These are phyloP conservation scores for Pezicula rhizophila DNA, from an alignment of 2,329 filamentous ascomycete species.

Conservation along the genomic window DNA sequence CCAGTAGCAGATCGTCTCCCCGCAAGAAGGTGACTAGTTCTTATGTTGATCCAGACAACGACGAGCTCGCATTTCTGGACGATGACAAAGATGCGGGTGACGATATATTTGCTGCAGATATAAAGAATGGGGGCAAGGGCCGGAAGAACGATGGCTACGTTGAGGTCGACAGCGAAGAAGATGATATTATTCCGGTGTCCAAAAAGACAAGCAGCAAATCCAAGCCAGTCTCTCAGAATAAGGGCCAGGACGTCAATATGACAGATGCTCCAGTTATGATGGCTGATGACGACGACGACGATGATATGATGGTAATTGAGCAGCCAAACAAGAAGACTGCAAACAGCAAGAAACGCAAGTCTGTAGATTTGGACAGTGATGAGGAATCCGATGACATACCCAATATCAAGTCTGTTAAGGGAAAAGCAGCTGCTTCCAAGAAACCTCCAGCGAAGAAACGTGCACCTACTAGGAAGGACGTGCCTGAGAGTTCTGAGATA, in stretches of 20 bases:
- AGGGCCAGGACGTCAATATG: slow-evolving; percentile 42
- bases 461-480: slow-evolving; percentile 52
- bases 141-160: slow-evolving; percentile 69
- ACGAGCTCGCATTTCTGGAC: slow-evolving; percentile 54
- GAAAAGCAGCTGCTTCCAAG: slow-evolving; percentile 24
- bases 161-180: slow-evolving; percentile 64
- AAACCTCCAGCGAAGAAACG: slow-evolving; percentile 39
- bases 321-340: slow-evolving; percentile 12
- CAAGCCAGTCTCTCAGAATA: slow-evolving; percentile 31
- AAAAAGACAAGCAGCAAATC: slow-evolving; percentile 37
- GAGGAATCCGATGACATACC: slow-evolving; percentile 45
- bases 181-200: slow-evolving; percentile 49
- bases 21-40: slow-evolving; percentile 20
- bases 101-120: slow-evolving; percentile 76
- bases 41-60: slow-evolving; percentile 33
- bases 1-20: slow-evolving; percentile 19
- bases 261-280: slow-evolving; percentile 17
- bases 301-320: slow-evolving; percentile 29
- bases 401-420: slow-evolving; percentile 47
- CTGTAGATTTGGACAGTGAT: slow-evolving; percentile 46
- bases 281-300: slow-evolving; percentile 22
- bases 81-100: slow-evolving; percentile 68
- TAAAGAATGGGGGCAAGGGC: slow-evolving; percentile 54
- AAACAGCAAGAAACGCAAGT: slow-evolving; percentile 53
- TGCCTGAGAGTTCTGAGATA: slow-evolving; percentile 63